Evolutionary conservation across 2,329 filamentous ascomycete genomes (phyloP).

Genomic region (Exophiala sp.): DNA sequence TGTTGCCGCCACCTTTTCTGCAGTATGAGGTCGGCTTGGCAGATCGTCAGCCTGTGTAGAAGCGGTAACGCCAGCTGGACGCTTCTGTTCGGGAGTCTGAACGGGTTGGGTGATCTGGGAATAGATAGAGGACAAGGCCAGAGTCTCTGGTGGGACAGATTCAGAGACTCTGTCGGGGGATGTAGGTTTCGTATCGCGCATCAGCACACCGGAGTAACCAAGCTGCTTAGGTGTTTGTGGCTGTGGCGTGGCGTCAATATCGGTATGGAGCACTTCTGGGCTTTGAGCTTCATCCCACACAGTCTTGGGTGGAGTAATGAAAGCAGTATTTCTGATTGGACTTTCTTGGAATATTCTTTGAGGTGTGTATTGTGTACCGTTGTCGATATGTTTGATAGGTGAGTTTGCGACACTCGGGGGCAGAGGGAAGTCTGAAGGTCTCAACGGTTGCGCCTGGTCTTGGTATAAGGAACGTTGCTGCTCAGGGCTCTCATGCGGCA

Average conservation of each 20-base stretch:
- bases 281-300: constrained; percentile 42
- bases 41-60: constrained; percentile 28
- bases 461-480: constrained; percentile 22
- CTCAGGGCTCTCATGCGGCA: constrained; percentile 7
- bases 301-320: constrained; percentile 40
- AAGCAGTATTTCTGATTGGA: constrained; percentile 29
- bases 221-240: constrained; percentile 18
- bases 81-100: constrained; percentile 23
- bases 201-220: constrained; percentile 33
- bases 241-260: neutral
- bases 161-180: constrained; percentile 17
- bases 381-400: constrained; percentile 35
- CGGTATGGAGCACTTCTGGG: constrained; percentile 34
- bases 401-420: constrained; percentile 27
- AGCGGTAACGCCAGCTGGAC: constrained; percentile 34
- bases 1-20: constrained; percentile 25
- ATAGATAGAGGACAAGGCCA: constrained; percentile 33
- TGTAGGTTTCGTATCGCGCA: constrained; percentile 22
- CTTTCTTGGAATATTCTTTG: constrained; percentile 34
- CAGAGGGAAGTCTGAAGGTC: constrained; percentile 26
- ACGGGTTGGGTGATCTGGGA: constrained; percentile 33
- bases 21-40: constrained; percentile 37
- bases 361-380: constrained; percentile 44
- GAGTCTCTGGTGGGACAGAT: constrained; percentile 16
- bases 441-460: constrained; percentile 4